phyloP scores from a whole-genome alignment of 306 rosid genomes.

The Sechiopsis laciniata region DNA sequence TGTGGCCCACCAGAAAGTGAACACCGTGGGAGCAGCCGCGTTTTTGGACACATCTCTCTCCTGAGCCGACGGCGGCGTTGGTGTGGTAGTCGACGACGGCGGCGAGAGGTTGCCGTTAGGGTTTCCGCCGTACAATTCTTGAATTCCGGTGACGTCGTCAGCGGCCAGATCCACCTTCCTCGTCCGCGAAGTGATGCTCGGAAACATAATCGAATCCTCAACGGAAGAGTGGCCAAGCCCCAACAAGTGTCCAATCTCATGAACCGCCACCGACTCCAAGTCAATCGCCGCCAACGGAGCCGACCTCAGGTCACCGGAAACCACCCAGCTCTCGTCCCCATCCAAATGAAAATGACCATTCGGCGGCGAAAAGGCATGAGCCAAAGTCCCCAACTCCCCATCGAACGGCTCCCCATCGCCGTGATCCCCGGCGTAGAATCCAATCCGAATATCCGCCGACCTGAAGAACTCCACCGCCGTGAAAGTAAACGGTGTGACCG shows the following conservation, averaged over 20 bases:
- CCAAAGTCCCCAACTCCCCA: slow-evolving; percentile 67
- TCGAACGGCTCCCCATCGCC: slow-evolving; percentile 91
- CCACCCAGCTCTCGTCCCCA: slow-evolving; percentile 62
- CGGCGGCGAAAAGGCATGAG: slow-evolving; percentile 84
- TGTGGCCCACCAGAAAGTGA: slow-evolving; percentile 31
- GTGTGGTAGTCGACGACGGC: neutral
- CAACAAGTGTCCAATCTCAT: slow-evolving; percentile 79
- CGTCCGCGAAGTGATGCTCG: slow-evolving; percentile 54
- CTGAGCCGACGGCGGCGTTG: neutral
- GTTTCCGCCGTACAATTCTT: slow-evolving; percentile 54
- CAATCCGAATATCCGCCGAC: slow-evolving; percentile 49
- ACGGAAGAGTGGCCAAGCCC: slow-evolving; percentile 82
- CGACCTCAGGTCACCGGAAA: slow-evolving; percentile 43
- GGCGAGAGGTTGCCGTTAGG: slow-evolving; percentile 36
- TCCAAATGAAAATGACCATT: slow-evolving; percentile 71
- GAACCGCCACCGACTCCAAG: slow-evolving; percentile 81
- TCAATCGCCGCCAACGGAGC: slow-evolving; percentile 48
- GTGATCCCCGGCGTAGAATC: slow-evolving; percentile 63
- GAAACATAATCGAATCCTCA: slow-evolving; percentile 72
- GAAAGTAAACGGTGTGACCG: slow-evolving; percentile 55
- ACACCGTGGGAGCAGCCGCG: neutral
- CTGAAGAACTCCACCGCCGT: slow-evolving; percentile 24
- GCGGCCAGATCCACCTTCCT: slow-evolving; percentile 48
- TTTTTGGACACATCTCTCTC: slow-evolving; percentile 38
- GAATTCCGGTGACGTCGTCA: slow-evolving; percentile 70